Conservation (phyloP, 2,329 filamentous ascomycete species). For the Neocatenulostroma microsporum region DNA sequence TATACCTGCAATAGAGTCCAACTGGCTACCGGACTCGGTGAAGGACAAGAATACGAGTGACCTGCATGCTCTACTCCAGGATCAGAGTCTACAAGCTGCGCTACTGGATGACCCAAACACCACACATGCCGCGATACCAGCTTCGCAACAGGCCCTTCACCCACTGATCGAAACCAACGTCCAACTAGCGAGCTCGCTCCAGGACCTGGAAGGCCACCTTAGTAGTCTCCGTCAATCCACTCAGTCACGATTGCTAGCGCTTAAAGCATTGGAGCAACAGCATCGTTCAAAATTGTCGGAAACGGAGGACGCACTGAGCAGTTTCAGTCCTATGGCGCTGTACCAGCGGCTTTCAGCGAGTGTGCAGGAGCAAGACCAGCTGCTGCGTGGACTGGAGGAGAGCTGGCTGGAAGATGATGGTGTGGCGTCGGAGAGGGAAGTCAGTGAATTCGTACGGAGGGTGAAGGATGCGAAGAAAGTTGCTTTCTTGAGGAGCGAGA, state of each 20-base stretch:
- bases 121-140: conserved; percentile 62
- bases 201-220: conserved; percentile 53
- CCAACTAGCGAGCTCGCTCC: conserved; percentile 56
- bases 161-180: conserved; percentile 63
- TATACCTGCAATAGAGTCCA: conserved; percentile 38
- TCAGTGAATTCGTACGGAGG: conserved; percentile 72
- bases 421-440: conserved; percentile 68
- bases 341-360: conserved; percentile 73
- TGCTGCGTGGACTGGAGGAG: conserved; percentile 80
- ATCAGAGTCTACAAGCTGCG: conserved; percentile 61
- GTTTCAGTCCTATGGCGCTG: conserved; percentile 77
- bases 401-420: conserved; percentile 70
- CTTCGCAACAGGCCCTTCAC: conserved; percentile 58
- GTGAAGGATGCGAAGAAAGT: conserved; percentile 73
- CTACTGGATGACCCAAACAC: conserved; percentile 60
- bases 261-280: conserved; percentile 82
- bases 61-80: conserved; percentile 60
- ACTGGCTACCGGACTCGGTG: conserved; percentile 70
- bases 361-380: conserved; percentile 71
- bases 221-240: conserved; percentile 58
- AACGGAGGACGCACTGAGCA: conserved; percentile 75
- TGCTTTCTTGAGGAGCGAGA: conserved; percentile 72
- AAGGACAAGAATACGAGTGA: conserved; percentile 58
- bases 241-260: conserved; percentile 71
- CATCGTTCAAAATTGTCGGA: conserved; percentile 84